Evolutionary conservation across 805 yeast genomes (phyloP).

Genomic region (Candida coquimbonensis): DNA sequence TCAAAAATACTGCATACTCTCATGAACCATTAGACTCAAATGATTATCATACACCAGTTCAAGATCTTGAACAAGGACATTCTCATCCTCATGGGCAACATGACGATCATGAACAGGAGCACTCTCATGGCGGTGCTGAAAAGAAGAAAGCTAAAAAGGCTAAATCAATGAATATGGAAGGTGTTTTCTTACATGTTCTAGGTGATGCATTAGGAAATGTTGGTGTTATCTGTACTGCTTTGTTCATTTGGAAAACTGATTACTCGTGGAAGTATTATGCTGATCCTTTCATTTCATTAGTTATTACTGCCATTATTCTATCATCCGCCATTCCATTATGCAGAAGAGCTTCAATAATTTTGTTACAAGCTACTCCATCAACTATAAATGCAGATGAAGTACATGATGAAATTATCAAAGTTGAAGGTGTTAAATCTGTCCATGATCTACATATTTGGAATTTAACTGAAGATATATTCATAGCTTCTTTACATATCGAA

Average conservation of each 20-base stretch:
- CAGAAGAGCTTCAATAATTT: slow-evolving; percentile 74
- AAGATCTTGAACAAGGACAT: slow-evolving; percentile 9
- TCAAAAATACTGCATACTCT: slow-evolving; percentile 5
- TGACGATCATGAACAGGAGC: slow-evolving; percentile 2
- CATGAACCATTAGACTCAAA: slow-evolving; percentile 16
- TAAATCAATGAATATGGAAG: slow-evolving; percentile 89
- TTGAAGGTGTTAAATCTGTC: slow-evolving; percentile 72
- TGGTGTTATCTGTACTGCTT: slow-evolving; percentile 85
- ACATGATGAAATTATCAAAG: slow-evolving; percentile 53
- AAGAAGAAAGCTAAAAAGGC: slow-evolving; percentile 9
- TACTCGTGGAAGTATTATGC: slow-evolving; percentile 80
- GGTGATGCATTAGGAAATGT: slow-evolving; percentile 96
- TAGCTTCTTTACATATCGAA: slow-evolving; percentile 87
- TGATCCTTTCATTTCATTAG: slow-evolving; percentile 80
- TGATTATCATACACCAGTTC: slow-evolving; percentile 9
- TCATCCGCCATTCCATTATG: slow-evolving; percentile 89
- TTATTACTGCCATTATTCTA: slow-evolving; percentile 84
- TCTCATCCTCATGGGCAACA: slow-evolving; percentile 2
- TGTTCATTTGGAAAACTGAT: slow-evolving; percentile 91
- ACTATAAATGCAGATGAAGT: slow-evolving; percentile 71
- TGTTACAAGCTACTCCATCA: slow-evolving; percentile 91
- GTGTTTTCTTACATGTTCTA: slow-evolving; percentile 89
- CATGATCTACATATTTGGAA: slow-evolving; percentile 98
- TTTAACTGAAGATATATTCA: slow-evolving; percentile 74
- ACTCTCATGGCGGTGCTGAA: slow-evolving; percentile 7